Evolutionary conservation across 345 rosid genomes (phyloP).

Genomic region (Barbarea vulgaris): DNA sequence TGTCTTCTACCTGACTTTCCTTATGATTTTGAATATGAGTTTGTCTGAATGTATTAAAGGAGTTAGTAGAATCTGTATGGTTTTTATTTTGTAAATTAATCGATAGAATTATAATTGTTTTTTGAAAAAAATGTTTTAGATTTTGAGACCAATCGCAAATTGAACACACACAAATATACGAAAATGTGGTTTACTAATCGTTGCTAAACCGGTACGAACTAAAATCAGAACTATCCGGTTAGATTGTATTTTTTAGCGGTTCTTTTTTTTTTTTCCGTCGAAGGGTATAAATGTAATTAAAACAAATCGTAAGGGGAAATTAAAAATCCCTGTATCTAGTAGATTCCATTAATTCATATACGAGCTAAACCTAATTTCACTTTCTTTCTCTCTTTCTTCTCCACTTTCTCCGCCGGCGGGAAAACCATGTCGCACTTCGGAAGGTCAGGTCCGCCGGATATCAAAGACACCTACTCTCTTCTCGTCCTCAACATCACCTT

Average conservation of each 20-base stretch:
- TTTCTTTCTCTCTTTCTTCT: no score
- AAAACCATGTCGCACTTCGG: conserved; percentile 77
- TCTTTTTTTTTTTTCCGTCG: no score
- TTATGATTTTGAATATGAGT: background rate
- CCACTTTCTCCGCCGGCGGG: conserved; percentile 10
- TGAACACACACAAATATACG: no score
- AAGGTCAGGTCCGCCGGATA: conserved; percentile 79
- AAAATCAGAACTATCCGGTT: background rate
- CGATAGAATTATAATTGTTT: background rate
- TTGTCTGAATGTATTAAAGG: background rate
- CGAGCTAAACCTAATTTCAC: conserved; percentile 35
- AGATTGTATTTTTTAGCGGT: background rate
- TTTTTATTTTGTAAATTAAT: background rate
- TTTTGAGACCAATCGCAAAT: background rate
- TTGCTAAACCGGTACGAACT: conserved; percentile 14
- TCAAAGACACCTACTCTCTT: conserved; percentile 70
- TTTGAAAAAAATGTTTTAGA: background rate
- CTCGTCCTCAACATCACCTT: conserved; percentile 86
- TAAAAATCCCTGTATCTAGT: background rate
- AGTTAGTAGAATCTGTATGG: background rate
- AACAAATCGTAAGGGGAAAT: background rate
- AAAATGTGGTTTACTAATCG: background rate
- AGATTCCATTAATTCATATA: background rate
- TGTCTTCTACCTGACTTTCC: background rate
- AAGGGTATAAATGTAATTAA: conserved; percentile 19